Evolutionary conservation across 805 yeast species (phyloP).

Genomic region (Metschnikowia matae): DNA sequence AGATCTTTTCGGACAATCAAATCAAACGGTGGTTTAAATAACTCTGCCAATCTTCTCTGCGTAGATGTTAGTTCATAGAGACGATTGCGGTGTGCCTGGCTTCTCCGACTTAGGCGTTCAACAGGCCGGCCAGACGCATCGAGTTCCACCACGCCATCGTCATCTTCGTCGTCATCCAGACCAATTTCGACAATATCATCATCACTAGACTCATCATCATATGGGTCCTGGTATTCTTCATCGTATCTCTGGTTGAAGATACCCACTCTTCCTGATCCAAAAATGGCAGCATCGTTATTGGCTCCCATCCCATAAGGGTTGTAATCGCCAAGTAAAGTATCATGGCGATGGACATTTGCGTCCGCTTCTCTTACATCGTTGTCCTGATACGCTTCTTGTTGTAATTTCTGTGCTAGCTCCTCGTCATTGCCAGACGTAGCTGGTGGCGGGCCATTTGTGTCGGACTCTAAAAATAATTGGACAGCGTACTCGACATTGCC

Average conservation of each 20-base stretch:
- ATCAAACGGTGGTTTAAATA: conserved; percentile 94
- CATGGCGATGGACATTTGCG: conserved; percentile 73
- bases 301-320: conserved; percentile 7
- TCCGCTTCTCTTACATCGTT: conserved; percentile 50
- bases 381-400: conserved; percentile 54
- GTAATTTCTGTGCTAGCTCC: conserved; percentile 58
- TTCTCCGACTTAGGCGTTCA: conserved; percentile 9
- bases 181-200: conserved; percentile 26
- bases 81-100: conserved; percentile 9
- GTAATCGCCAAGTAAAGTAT: conserved; percentile 57
- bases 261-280: conserved; percentile 46
- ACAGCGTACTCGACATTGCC: conserved; percentile 81
- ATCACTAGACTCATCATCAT: conserved; percentile 21
- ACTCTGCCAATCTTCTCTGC: conserved; percentile 68
- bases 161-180: conserved; percentile 36
- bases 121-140: conserved; percentile 28
- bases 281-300: conserved; percentile 38
- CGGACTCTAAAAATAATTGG: conserved; percentile 67
- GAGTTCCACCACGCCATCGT: conserved; percentile 28
- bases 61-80: conserved; percentile 42
- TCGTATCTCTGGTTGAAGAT: conserved; percentile 57
- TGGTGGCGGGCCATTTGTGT: conserved; percentile 17
- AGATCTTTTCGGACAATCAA: conserved; percentile 63
- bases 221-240: conserved; percentile 25
- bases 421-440: conserved; percentile 38